Evolutionary conservation across 495 filamentous ascomycete species (phyloP).

Genomic region (Neurospora sp.): DNA sequence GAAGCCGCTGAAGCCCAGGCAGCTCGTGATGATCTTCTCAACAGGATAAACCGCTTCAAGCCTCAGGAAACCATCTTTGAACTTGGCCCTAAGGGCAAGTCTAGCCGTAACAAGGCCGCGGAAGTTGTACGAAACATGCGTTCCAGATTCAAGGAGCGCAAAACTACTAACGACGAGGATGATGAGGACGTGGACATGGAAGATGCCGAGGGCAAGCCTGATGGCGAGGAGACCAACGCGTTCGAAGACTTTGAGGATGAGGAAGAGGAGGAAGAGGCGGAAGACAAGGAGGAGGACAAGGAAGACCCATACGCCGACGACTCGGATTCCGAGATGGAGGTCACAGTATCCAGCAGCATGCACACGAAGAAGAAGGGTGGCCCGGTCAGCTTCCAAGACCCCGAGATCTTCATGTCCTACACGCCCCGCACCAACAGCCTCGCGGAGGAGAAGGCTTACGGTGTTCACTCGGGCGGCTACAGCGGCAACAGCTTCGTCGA

Average conservation of each 20-base stretch:
- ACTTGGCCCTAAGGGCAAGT: slow-evolving; percentile 59
- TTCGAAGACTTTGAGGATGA: slow-evolving; percentile 18
- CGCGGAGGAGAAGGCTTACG: slow-evolving; percentile 83
- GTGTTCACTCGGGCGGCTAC: slow-evolving; percentile 66
- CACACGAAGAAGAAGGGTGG: slow-evolving; percentile 36
- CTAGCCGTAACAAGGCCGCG: slow-evolving; percentile 55
- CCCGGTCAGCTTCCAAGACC: slow-evolving; percentile 56
- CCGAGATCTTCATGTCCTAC: slow-evolving; percentile 95
- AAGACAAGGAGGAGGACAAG: slow-evolving; percentile 30
- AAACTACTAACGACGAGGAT: slow-evolving; percentile 22
- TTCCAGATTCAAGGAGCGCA: slow-evolving; percentile 47
- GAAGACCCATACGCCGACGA: slow-evolving; percentile 42
- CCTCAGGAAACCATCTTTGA: slow-evolving; percentile 94
- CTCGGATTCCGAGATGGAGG: slow-evolving; percentile 67
- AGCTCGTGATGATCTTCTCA: slow-evolving; percentile 74
- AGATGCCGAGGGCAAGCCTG: slow-evolving; percentile 25
- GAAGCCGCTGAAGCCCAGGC: slow-evolving; percentile 50
- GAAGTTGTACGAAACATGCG: slow-evolving; percentile 66
- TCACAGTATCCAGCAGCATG: slow-evolving; percentile 59
- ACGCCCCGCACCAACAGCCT: slow-evolving; percentile 62
- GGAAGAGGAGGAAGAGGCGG: slow-evolving; percentile 23
- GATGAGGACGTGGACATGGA: slow-evolving; percentile 23
- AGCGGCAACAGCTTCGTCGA: slow-evolving; percentile 65
- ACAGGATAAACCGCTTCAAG: slow-evolving; percentile 72
- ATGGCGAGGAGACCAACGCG: not conserved